Evolutionary conservation across 257 asterid species (phyloP).

Genomic region (Plectranthus barbatus): DNA sequence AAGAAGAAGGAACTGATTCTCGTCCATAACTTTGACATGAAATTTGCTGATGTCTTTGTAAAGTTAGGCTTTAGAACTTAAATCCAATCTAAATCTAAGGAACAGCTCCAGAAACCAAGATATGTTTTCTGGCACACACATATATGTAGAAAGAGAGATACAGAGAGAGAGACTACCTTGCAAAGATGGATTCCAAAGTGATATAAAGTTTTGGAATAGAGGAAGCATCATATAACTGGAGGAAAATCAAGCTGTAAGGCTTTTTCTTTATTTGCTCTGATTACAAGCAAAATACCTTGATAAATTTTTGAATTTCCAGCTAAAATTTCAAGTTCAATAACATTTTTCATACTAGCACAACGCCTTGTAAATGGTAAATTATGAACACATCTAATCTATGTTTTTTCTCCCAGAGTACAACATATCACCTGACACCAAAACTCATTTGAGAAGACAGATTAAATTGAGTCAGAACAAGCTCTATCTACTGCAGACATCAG

Average conservation of each 20-base stretch:
- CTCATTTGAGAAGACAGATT: constrained; percentile 18
- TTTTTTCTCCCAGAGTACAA: constrained; percentile 34
- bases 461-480: constrained; percentile 23
- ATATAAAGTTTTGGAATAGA: background rate
- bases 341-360: constrained; percentile 28
- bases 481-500: constrained; percentile 26
- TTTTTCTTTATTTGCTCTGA: constrained; percentile 7
- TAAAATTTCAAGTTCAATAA: constrained; percentile 23
- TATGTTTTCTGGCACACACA: too few species aligned
- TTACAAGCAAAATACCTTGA: constrained; percentile 16
- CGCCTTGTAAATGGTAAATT: constrained; percentile 23
- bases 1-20: too few species aligned
- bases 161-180: background rate
- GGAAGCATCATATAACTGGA: background rate
- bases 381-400: constrained; percentile 28
- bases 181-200: background rate
- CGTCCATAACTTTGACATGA: too few species aligned
- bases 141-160: background rate
- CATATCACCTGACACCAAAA: constrained; percentile 28
- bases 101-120: too few species aligned
- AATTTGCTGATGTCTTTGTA: too few species aligned
- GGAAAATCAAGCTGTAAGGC: constrained; percentile 4
- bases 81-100: too few species aligned
- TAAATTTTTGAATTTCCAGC: constrained; percentile 21
- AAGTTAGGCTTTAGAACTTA: too few species aligned